Evolutionary conservation across 192 early-diverging fungal genomes (phyloP), one percentile per base, ranked within the genome.

Genomic region (Dissophora ornata): DNA sequence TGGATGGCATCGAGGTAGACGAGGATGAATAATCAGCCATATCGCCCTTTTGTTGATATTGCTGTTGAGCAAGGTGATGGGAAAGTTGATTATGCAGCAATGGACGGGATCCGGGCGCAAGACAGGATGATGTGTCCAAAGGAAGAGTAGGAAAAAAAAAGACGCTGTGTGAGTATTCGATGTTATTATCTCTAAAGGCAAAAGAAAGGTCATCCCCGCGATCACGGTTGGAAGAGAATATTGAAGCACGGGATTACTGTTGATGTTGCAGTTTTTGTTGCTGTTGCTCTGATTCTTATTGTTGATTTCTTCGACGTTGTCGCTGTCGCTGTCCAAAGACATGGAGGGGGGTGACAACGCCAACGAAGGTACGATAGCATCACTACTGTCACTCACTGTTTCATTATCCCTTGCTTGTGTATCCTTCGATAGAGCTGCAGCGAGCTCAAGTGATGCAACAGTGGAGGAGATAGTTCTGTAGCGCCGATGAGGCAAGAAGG

Each of bases 401-500:
- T n/a, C n/a, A n/a, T n/a, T n/a, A n/a, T 24, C 5, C 19, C 19
- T 57, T 29, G 34, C 24, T 49, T 11, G 5, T 9, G 32, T 25
- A 12, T 25, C 34, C 41, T 41, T 29, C 18, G 41, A 41, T 11
- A 63, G 21, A n/a, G 45, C 59, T 16, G 59, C 28, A 41, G 46
- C 41, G 28, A 64, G 11, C 34, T 56, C 70, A 46, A 64, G 62
- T 36, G 70, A 65, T 26, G 62, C 48, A 24, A 56, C 48, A 18
- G 70, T 49, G 9, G 41, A 60, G 13, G 62, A 61, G 18, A 49
- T 33, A 28, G 63, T 60, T 25, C 71, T 44, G 50, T 66, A 56
- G 38, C 42, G 57, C 21, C 62, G 70, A 45, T 21, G 57, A 33
- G 63, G 42, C n/a, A n/a, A n/a, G 3, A 49, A 47, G 16, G 52